Base-by-base conservation (phyloP, 345 rosid genomes). In the Aquilaria yunnanensis region DNA sequence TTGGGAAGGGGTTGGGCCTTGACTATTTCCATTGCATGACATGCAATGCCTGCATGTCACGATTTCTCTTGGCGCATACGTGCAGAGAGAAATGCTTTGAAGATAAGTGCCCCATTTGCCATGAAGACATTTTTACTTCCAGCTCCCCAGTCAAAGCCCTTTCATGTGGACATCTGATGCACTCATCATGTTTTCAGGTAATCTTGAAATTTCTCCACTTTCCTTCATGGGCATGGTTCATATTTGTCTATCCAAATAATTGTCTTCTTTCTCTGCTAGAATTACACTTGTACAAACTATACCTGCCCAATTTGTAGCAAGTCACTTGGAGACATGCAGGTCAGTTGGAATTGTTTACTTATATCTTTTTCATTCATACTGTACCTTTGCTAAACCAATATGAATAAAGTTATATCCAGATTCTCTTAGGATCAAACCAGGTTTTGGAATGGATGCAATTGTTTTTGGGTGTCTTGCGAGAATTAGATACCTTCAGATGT, bases 271-370 rank as follows among this genome's bases (percentile, higher is more conserved):
- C 57, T 70, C 45, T 80, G 59, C 64, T 72, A 88, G 96, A 89
- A 81, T 9, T 92, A 88, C 67, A 88, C 95, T 32, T 83, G 83
- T 60, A 72, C 81, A 54, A 84, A 83, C 75, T 92, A 86, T 65
- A 82, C 80, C 54, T 88, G 94, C 75, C 94, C 94, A 51, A 79
- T 92, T n/a, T 88, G 98, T 73, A 77, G 89, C 90, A 92, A 88
- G 73, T 88, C 98, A 33, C 86, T 92, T 52, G 98, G 96, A 57
- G 90, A 89, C 73, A 92, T 92, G 98, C 85, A 83, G 89, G 98
- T 89, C 55, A 72, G 82, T 74, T 75, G 59, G 37, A 54, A 23
- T 41, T 60, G 51, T 33, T 23, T 68, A 14, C 61, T 51, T 45
- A 23, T 65, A 10, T 54, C 47, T 50, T 30, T 30, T 54, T 0